Base-by-base conservation (phyloP, 306 rosid species). In the Cucumis cinereus region DNA sequence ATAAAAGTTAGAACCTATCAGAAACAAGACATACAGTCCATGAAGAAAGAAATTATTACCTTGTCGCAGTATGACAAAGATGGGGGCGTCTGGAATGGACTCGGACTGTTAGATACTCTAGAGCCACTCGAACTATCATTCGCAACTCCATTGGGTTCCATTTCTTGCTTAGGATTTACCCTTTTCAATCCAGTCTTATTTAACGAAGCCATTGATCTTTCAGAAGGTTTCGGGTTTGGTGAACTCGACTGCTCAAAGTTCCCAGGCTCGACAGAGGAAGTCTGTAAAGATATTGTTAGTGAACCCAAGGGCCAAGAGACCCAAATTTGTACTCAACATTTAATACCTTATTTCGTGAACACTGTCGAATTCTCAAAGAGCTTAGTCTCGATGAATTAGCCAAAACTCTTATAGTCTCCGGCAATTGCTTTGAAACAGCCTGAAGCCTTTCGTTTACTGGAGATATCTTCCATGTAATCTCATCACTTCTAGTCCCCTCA, bases 61-160 rank as follows among this genome's bases (percentile, higher is more conserved):
- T 94, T 87, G 66, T 90, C 90, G 79, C 89, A 81, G 82, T 63
- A 86, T 7, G 97, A 85, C 57, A 90, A 56, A 45, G 97, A 91
- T 22, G 97, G 97, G 11, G 98, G 97, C 49, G 98, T 93, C 77
- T 86, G 87, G 81, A 94, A 91, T 68, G 97, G 98, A 77, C 97
- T 94, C 82, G 81, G 88, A 69, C 74, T 84, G 59, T 78, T 64
- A 63, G 75, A 49, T 45, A 57, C 77, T 73, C 69, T 81, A 64
- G 79, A 81, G 76, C 63, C 68, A 59, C 78, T 82, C 85, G 74
- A 5, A 76, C 59, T 45, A 35, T 82, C 52, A 49, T 59, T 53
- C 57, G 73, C 53, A 79, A 75, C 79, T 30, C 19, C 82, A 61
- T 76, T 76, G 70, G 40, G 57, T 36, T 81, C 86, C 76, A 33